Evolutionary conservation across 1,139 yeast genomes (phyloP), one percentile per base, ranked within the genome.

Genomic region (Kodamaea alishanica): DNA sequence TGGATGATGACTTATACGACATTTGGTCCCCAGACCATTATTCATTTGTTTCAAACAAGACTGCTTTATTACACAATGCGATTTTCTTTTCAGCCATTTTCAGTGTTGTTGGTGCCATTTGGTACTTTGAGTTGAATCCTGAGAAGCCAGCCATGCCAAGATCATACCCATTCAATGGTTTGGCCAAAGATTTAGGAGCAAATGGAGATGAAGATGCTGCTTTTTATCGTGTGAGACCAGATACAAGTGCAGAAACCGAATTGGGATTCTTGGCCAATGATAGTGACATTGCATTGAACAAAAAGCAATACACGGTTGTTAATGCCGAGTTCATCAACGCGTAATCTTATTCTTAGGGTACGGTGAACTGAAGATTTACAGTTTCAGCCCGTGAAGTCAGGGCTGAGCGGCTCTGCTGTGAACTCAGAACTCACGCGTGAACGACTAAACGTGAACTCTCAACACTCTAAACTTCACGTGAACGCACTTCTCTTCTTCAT

Each of bases 21-120:
- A 75, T 85, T 71, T 87, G 95, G 95, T 80, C 95, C 8, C 95
- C 95, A 12, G 95, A 86, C 56, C 76, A 81, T 55, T 81, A 71
- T 59, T 79, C 80, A 52, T 60, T 69, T 35, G 84, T 80, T 32
- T 66, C 77, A 30, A 83, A 84, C 60, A 60, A 65, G 42, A 71
- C 78, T 31, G 95, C 95, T 2, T 61, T 81, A 40, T 72, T 67
- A 48, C 73, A 68, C 47, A 70, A 69, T 43, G 73, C 57, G 28
- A 63, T 73, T 28, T 84, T 84, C 61, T 77, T 83, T 53, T 74
- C 75, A 8, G 65, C 70, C 34, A 58, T 85, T 39, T 70, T 75
- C 37, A 75, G 75, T 1, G 75, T 83, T 56, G 79, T 79, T 31
- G 73, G 73, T 26, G 48, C 69, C 28, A 68, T 83, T 51, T 75